Conservation (phyloP, 2,329 filamentous ascomycete genomes). For the Alternaria hordeiaustralica region DNA sequence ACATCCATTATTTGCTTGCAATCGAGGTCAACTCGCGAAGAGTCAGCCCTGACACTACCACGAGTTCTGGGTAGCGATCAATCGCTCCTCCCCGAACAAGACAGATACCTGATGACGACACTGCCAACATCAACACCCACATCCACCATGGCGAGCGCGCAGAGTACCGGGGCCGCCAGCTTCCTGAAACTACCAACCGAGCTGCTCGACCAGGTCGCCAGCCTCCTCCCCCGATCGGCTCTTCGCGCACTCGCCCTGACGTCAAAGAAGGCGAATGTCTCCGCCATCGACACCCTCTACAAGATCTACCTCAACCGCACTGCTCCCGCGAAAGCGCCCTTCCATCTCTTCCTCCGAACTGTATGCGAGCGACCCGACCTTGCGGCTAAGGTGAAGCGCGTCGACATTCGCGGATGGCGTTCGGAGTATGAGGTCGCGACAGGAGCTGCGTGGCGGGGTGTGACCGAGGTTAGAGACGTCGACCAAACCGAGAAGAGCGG, state of each 20-base stretch:
- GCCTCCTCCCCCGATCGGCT: not conserved
- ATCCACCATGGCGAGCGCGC: not conserved
- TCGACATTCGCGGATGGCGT: constrained; percentile 17
- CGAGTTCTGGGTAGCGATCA: not conserved
- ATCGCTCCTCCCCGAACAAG: not conserved
- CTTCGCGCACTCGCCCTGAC: not conserved
- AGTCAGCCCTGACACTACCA: not conserved
- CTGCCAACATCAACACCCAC: not conserved
- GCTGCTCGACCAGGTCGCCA: constrained; percentile 3
- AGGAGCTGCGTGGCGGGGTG: not conserved
- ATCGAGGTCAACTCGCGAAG: not conserved
- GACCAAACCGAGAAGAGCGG: not conserved
- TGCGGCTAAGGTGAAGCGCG: not conserved
- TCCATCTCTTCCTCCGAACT: not conserved
- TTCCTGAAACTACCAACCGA: not conserved
- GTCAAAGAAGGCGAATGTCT: not conserved
- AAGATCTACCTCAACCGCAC: not conserved
- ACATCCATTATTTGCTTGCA: not conserved
- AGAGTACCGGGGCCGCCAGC: not conserved
- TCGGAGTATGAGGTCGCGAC: constrained; percentile 12
- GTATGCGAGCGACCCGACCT: constrained; percentile 4
- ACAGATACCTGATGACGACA: not conserved
- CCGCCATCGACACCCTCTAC: not conserved
- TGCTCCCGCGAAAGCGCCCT: not conserved
- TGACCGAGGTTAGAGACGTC: not conserved